Conservation (phyloP, 1,284 basidiomycete genomes). For the Blastosporella zonata region DNA sequence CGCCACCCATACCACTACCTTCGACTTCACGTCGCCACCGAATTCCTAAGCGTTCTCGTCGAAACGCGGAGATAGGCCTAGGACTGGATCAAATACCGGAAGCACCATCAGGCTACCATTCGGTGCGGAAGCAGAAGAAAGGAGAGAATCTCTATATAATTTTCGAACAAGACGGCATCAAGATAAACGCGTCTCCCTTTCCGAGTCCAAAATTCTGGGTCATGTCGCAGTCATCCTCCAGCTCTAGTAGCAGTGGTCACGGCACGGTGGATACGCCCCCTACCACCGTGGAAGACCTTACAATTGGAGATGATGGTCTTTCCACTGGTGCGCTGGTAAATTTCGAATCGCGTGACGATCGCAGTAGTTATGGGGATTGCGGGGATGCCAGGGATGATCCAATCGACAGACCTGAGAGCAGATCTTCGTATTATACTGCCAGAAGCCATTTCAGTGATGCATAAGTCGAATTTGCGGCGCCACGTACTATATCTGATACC, state of each 20-base stretch:
- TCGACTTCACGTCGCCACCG: neutral
- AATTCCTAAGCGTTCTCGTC: neutral
- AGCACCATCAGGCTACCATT: neutral
- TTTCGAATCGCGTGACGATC: neutral
- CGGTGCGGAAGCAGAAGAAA: conserved; percentile 11
- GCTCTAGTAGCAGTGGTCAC: conserved; percentile 8
- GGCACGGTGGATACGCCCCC: conserved; percentile 20
- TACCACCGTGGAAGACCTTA: conserved; percentile 18
- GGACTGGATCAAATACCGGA: conserved; percentile 4
- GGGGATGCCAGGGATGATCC: neutral
- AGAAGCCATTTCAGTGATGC: conserved; percentile 23
- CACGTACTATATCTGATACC: neutral
- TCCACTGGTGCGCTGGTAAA: neutral
- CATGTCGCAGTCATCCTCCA: conserved; percentile 1
- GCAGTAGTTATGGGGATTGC: conserved; percentile 2
- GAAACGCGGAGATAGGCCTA: neutral
- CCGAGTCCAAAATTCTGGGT: neutral
- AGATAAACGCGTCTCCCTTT: neutral
- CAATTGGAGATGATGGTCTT: conserved; percentile 7
- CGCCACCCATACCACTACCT: neutral
- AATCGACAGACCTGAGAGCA: conserved; percentile 21
- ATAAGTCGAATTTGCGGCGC: conserved; percentile 5
- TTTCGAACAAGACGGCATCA: neutral
- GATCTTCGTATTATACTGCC: conserved; percentile 26
- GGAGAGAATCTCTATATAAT: neutral